Percentiles rank a stretch among this genome's conserved stretches.
phyloP scores from a whole-genome alignment of 2,329 filamentous ascomycete species.

The Celoporthe dispersa region DNA sequence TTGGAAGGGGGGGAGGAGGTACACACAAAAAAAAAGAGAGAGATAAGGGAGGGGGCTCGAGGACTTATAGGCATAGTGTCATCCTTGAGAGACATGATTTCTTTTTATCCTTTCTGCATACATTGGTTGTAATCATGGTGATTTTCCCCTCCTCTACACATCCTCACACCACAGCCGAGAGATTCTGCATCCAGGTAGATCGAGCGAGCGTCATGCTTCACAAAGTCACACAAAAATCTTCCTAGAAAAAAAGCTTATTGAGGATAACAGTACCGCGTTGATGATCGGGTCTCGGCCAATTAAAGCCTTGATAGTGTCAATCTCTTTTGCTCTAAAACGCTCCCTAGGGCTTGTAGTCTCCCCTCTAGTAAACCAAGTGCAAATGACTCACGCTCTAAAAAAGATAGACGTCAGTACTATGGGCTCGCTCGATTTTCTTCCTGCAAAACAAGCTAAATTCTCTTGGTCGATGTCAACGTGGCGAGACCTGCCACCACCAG shows the following conservation, averaged over 20 bases:
- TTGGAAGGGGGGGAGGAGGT: not conserved
- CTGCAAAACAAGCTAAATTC: too few relatives aligned
- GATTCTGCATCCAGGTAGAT: not conserved
- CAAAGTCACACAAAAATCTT: not conserved
- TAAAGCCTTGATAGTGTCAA: too few relatives aligned
- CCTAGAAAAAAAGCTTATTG: not conserved
- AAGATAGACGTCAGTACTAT: not conserved
- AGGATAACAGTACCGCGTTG: too few relatives aligned
- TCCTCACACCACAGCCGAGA: not conserved
- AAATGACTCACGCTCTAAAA: not conserved
- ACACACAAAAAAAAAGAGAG: too few relatives aligned
- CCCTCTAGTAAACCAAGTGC: too few relatives aligned
- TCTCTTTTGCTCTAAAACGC: too few relatives aligned
- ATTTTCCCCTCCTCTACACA: not conserved
- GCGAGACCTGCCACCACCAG: not conserved
- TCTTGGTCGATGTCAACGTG: not conserved
- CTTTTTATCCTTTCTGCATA: not conserved
- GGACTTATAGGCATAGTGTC: not conserved
- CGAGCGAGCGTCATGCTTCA: not conserved
- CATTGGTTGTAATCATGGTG: constrained; percentile 7
- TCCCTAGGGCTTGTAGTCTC: too few relatives aligned
- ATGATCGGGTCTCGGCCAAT: too few relatives aligned
- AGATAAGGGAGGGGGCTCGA: not conserved
- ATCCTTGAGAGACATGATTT: constrained; percentile 1
- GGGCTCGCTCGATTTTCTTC: too few relatives aligned